Base-by-base conservation (phyloP, 1,284 basidiomycete species). In the Quambalaria eucalypti region DNA sequence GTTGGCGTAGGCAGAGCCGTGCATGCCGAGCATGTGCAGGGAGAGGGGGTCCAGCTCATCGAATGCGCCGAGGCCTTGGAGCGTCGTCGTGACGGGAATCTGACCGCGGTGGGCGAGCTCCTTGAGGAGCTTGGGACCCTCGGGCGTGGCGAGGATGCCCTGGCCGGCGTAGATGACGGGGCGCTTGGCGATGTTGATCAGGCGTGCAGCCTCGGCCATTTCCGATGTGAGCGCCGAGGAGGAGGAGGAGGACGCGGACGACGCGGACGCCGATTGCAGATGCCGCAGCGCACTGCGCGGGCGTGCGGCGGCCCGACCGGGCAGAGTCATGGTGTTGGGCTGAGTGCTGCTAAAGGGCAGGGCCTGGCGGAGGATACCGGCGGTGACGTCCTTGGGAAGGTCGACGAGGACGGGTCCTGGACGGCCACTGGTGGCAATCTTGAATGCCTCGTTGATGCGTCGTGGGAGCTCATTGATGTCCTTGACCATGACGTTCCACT, bases 401-500 rank as follows among this genome's bases (percentile, higher is more conserved):
- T 98, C 93, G 59, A 98, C 92, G 59, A 98, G 85, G 38, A 97
- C 93, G 55, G 95, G 93, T 2, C 93, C 93, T 1, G 92, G 93
- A 39, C 95, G 85, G 1, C 93, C 95, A 8, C 90, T 90, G 2
- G 89, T 95, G 30, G 95, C 93, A 64, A 98, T 97, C 78, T 97
- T 95, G 84, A 98, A 98, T 0, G 93, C 95, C 78, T 98, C 93
- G 77, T 97, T 98, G 78, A 98, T 95, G 62, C 93, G 82, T 50
- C 93, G 81, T 7, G 93, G 95, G 3, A 97, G 82, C 78, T 97
- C 93, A 26, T 88, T 79, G 61, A 98, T 90, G 76, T 95, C 91
- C 79, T 97, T 97, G 60, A 98, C 89, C 91, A 97, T 95, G 64
- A 98, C 92, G 77, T 98, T 98, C 95, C 93, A 98, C 78, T 98